These are phyloP conservation scores for Sporisorium exsertum DNA, from an alignment of 1,284 basidiomycete species.

Conservation along the genomic window DNA sequence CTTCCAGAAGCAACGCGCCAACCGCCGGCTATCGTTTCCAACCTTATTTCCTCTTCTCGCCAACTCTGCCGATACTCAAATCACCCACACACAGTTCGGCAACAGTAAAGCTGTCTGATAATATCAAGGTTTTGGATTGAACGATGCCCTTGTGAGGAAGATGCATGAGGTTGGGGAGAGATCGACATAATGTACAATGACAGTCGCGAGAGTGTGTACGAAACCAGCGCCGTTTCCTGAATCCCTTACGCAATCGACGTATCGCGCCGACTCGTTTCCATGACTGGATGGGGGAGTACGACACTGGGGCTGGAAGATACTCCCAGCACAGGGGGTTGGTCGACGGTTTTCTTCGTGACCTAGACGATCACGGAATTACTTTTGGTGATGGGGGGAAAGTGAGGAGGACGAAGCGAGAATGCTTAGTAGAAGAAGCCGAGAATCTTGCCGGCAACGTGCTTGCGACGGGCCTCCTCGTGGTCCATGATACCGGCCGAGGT, in stretches of 20 bases:
- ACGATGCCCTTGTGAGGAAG: constrained; percentile 1
- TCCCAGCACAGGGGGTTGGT: constrained; percentile 14
- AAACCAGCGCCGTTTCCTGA: constrained; percentile 41
- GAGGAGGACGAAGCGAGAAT: not conserved
- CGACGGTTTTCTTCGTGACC: constrained; percentile 20
- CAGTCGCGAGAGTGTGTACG: constrained; percentile 7
- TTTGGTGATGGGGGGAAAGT: constrained; percentile 5
- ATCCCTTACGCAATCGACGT: constrained; percentile 27
- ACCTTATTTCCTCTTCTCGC: not conserved
- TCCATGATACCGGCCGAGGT: constrained; percentile 99
- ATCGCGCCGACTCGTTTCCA: constrained; percentile 6
- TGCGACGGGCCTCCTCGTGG: constrained; percentile 98
- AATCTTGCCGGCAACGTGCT: constrained; percentile 92
- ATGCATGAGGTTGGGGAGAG: constrained; percentile 9
- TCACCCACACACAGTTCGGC: not conserved
- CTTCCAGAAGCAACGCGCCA: not conserved
- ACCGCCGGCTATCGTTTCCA: not conserved
- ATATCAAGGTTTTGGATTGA: constrained; percentile 7
- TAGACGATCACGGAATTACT: constrained; percentile 20
- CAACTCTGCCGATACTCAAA: not conserved
- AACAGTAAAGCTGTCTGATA: not conserved
- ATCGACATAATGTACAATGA: constrained; percentile 41
- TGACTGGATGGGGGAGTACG: constrained; percentile 36
- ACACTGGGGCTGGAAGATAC: constrained; percentile 17
- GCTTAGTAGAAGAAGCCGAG: constrained; percentile 69